Percentiles rank a stretch among this genome's conserved stretches.
Evolutionary conservation across 495 filamentous ascomycete species (phyloP).

Genomic region (Aspergillus affinis): DNA sequence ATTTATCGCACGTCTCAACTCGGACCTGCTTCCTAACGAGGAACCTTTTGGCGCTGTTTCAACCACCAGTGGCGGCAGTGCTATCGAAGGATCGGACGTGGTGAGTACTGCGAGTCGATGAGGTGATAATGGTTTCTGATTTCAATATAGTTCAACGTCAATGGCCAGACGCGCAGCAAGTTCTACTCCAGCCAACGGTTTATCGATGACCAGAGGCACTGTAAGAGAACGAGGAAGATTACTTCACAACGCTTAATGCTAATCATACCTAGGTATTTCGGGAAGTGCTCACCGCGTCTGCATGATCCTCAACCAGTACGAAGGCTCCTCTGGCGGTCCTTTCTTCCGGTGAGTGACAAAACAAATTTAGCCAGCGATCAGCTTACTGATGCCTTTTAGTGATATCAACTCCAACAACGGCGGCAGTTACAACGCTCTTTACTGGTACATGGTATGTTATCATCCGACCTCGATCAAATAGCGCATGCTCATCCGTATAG

Average conservation of each 20-base stretch:
- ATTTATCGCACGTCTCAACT: conserved; percentile 61
- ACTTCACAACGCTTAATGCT: not conserved
- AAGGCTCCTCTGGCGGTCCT: conserved; percentile 48
- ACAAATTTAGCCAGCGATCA: not conserved
- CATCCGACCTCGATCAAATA: too few species aligned
- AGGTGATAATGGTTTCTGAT: conserved; percentile 1
- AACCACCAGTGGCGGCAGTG: conserved; percentile 47
- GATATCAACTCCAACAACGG: conserved; percentile 68
- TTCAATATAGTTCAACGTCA: conserved; percentile 45
- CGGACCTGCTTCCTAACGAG: conserved; percentile 54
- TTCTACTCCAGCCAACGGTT: conserved; percentile 68
- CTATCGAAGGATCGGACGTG: conserved; percentile 63
- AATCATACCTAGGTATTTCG: conserved; percentile 22
- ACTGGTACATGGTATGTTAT: conserved; percentile 61
- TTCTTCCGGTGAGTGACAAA: conserved; percentile 41
- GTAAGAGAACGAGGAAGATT: conserved; percentile 19
- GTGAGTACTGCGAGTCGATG: conserved; percentile 14
- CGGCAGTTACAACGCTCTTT: conserved; percentile 55
- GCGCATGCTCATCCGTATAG: conserved; percentile 8
- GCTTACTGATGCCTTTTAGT: conserved; percentile 35
- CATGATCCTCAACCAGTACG: conserved; percentile 43
- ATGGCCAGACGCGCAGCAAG: conserved; percentile 63
- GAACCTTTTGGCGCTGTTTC: conserved; percentile 48
- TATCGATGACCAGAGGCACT: conserved; percentile 66
- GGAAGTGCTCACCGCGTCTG: conserved; percentile 34